These are phyloP conservation scores for Kingdonia uniflora DNA, from an alignment of 164 flowering plant genomes.

Conservation along the genomic window DNA sequence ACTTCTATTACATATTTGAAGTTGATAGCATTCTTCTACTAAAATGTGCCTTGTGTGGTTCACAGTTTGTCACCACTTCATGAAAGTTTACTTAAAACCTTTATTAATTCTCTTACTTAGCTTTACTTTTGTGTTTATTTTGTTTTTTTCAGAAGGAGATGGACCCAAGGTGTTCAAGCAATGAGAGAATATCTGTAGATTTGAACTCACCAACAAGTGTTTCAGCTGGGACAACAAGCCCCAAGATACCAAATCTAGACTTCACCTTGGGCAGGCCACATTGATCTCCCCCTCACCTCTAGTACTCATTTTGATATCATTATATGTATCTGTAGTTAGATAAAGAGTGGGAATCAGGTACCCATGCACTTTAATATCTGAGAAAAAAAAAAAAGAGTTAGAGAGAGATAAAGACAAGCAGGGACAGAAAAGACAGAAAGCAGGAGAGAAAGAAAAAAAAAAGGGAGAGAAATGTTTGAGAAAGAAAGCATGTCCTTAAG, in stretches of 20 bases:
- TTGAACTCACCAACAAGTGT: constrained; percentile 38
- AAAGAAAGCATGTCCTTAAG: constrained; percentile 32
- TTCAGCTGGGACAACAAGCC: constrained; percentile 46
- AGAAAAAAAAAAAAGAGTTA: constrained; percentile 11
- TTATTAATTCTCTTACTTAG: too few species aligned
- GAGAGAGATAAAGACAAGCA: constrained; percentile 15
- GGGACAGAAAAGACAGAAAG: constrained; percentile 28
- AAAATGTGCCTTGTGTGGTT: too few species aligned
- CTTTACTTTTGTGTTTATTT: constrained; percentile 1
- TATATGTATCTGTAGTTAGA: constrained; percentile 15
- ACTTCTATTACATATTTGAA: too few species aligned
- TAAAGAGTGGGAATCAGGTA: constrained; percentile 40
- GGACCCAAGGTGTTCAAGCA: constrained; percentile 45
- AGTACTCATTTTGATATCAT: constrained; percentile 56
- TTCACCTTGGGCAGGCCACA: constrained; percentile 80
- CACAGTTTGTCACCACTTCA: too few species aligned
- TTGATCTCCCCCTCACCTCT: constrained; percentile 16
- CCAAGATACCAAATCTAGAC: constrained; percentile 76
- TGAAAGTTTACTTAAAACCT: too few species aligned
- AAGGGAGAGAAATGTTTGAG: constrained; percentile 42
- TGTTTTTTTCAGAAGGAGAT: constrained; percentile 31
- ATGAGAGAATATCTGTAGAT: constrained; percentile 48
- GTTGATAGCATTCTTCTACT: too few species aligned
- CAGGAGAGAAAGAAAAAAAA: constrained; percentile 56
- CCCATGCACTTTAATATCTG: constrained; percentile 34